These are phyloP conservation scores for Vitis amurensis DNA, from an alignment of 164 flowering plant species.

Conservation along the genomic window DNA sequence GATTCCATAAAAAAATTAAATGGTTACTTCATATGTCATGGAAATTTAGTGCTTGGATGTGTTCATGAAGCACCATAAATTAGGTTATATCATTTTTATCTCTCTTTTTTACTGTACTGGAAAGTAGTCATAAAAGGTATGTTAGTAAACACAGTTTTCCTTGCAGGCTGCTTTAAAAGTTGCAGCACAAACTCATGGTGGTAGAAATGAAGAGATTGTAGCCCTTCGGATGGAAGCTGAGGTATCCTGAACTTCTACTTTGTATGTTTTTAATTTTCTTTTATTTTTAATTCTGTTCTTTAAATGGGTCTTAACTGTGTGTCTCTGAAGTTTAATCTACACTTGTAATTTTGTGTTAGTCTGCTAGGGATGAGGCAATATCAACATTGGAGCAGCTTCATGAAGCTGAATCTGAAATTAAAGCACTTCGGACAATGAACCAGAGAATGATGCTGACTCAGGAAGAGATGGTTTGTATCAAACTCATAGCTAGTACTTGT, in stretches of 20 bases:
- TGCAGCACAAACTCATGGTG: constrained; percentile 54
- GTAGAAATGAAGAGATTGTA: constrained; percentile 38
- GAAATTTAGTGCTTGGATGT: neutral
- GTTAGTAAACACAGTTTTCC: neutral
- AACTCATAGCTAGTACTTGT: neutral
- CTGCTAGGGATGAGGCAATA: constrained; percentile 71
- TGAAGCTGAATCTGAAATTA: constrained; percentile 60
- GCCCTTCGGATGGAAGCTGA: constrained; percentile 66
- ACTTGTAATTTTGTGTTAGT: constrained; percentile 31
- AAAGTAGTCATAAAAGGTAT: neutral
- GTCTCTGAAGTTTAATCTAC: neutral
- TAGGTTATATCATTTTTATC: neutral
- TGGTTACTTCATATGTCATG: too few relatives aligned
- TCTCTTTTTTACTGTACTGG: neutral
- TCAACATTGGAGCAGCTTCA: constrained; percentile 67
- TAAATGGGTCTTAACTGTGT: neutral
- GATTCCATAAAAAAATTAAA: too few relatives aligned
- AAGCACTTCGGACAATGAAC: constrained; percentile 55
- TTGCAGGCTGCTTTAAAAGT: constrained; percentile 78
- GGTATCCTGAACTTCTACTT: constrained; percentile 38
- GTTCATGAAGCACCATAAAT: neutral
- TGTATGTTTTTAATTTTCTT: constrained; percentile 6
- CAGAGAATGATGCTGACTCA: constrained; percentile 68
- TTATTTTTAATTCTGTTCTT: constrained; percentile 3
- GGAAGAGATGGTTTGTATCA: constrained; percentile 78